Base-by-base conservation (phyloP, 2,329 filamentous ascomycete species). In the Chlorencoelia australis region DNA sequence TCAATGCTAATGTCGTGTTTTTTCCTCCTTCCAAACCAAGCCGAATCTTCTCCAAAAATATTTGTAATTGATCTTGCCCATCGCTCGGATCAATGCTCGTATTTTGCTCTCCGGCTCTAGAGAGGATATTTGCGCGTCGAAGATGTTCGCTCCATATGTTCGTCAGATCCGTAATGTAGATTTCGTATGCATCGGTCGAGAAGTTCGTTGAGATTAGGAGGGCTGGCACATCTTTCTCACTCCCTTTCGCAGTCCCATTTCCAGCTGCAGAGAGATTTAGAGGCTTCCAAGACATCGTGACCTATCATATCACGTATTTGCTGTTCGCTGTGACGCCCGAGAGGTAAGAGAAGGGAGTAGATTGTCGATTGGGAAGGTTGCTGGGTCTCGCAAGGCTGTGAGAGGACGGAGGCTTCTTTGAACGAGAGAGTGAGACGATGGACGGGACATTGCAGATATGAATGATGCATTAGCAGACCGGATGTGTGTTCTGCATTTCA, bases 21-120 rank as follows among this genome's bases (percentile, higher is more conserved):
- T 65, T 24, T 62, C 63, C 14, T 55, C 52, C 24, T 61, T 60
- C 14, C 51, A 72, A 39, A 45, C 63, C 62, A 64, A 69, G 51
- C 32, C 63, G 58, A 13, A 89, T 62, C 49, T 80, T 78, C 15
- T 71, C 65, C 10, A 88, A 62, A 34, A 89, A 74, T 33, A 77
- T 75, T 17, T 60, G 55, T 59, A 84, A 73, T 50, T 89, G 82
- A 33, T 75, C 71, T 0, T 67, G 63, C 41, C 79, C 63, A 42
- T 79, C 78, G 11, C 52, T 58, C 46, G 83, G 77, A 53, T 89
- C 82, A 42, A 89, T 86, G 42, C 72, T 77, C 11, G 79, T 82
- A 48, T 75, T 69, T 47, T 79, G 68, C 16, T 69, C 60, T 38
- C 73, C 65, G 19, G 75, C 79, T 41, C 80, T 72, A 41, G 67